Percentiles rank a stretch among this genome's conserved stretches.
These are phyloP conservation scores for Russula vinacea DNA, from an alignment of 768 basidiomycete genomes.

Conservation along the genomic window DNA sequence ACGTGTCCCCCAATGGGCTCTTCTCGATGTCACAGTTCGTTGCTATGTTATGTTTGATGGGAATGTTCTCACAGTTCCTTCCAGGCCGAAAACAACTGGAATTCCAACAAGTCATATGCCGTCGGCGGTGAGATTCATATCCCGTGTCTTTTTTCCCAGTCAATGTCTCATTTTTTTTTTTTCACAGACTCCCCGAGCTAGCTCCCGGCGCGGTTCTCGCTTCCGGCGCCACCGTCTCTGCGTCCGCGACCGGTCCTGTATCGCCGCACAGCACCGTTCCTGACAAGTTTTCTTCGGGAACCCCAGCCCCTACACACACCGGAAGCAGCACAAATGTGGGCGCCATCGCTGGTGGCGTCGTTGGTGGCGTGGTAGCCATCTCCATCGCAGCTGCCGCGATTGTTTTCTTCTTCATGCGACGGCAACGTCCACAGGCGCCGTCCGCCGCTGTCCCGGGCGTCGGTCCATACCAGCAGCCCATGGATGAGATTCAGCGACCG, in stretches of 20 bases:
- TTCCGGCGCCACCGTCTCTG: background rate
- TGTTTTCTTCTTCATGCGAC: background rate
- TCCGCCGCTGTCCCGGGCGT: background rate
- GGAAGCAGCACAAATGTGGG: background rate
- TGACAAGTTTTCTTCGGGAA: background rate
- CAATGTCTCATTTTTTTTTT: background rate
- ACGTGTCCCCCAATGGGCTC: slow-evolving; percentile 14
- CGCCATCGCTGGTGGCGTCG: background rate
- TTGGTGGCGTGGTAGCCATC: slow-evolving; percentile 8
- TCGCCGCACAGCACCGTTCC: background rate
- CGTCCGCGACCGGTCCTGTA: background rate
- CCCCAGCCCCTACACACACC: background rate
- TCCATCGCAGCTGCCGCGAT: background rate
- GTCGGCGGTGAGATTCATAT: slow-evolving; percentile 4
- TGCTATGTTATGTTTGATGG: background rate
- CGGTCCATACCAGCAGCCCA: background rate
- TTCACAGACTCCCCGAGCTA: slow-evolving; percentile 1
- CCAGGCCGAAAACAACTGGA: slow-evolving; percentile 6
- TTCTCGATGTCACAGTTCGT: slow-evolving; percentile 14
- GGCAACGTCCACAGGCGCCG: background rate
- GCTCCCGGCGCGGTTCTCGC: background rate
- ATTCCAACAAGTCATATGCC: background rate
- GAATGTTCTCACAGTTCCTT: background rate
- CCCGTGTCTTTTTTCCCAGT: too few species aligned
- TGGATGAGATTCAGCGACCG: background rate